A percentile compares a stretch with the other conserved stretches of the same genome.
These are phyloP conservation scores for Monascus ruber DNA, from an alignment of 2,329 filamentous ascomycete species.

Conservation along the genomic window DNA sequence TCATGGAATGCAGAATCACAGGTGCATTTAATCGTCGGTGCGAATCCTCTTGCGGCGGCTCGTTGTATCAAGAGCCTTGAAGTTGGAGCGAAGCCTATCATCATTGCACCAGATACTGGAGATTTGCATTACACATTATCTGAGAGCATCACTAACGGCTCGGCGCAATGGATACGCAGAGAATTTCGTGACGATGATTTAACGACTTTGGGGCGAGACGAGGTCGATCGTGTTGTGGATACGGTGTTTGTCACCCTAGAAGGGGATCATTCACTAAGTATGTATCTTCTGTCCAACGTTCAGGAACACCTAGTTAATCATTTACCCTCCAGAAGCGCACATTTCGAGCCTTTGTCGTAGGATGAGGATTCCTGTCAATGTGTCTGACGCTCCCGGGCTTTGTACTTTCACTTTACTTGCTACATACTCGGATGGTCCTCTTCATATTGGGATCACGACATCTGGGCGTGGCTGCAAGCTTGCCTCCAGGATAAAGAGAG, in stretches of 20 bases:
- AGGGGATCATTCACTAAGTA: constrained; percentile 39
- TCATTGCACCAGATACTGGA: constrained; percentile 59
- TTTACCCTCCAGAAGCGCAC: constrained; percentile 39
- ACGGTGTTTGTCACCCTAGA: constrained; percentile 75
- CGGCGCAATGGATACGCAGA: constrained; percentile 30
- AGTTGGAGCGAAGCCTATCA: constrained; percentile 67
- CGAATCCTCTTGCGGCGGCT: constrained; percentile 74
- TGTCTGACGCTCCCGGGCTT: constrained; percentile 72
- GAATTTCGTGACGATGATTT: constrained; percentile 62
- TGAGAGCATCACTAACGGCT: constrained; percentile 32
- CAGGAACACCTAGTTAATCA: constrained; percentile 21
- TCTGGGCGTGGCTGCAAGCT: constrained; percentile 92
- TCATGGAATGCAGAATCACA: constrained; percentile 31
- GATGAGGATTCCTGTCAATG: constrained; percentile 82
- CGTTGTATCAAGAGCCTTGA: constrained; percentile 69
- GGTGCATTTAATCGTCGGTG: constrained; percentile 74
- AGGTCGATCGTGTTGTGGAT: constrained; percentile 70
- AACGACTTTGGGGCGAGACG: constrained; percentile 63
- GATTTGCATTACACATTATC: constrained; percentile 48
- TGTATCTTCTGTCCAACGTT: constrained; percentile 17
- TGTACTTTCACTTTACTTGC: constrained; percentile 86
- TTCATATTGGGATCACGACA: constrained; percentile 92
- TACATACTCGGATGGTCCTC: constrained; percentile 76
- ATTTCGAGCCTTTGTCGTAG: constrained; percentile 66
- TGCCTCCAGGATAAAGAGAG: constrained; percentile 74